Conservation (phyloP, 768 basidiomycete genomes). For the Cystofilobasidium capitatum region DNA sequence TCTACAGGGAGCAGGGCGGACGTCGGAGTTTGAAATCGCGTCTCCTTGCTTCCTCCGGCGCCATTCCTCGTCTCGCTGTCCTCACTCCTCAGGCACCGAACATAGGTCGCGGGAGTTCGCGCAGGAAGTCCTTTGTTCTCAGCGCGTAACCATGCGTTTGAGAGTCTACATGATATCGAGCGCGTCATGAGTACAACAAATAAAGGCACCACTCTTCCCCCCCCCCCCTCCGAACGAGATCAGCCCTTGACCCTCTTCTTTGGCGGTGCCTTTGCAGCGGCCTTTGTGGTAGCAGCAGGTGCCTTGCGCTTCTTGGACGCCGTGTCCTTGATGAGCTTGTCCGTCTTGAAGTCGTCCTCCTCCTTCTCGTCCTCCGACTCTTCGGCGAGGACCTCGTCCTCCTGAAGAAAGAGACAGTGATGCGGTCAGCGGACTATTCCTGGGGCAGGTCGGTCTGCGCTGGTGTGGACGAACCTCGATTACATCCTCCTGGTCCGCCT, state of each 20-base stretch:
- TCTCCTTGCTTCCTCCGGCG: too few relatives aligned
- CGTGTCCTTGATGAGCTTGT: slow-evolving; percentile 39
- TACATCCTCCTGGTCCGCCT: slow-evolving; percentile 86
- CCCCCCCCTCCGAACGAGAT: too few relatives aligned
- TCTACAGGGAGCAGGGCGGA: too few relatives aligned
- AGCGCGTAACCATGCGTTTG: too few relatives aligned
- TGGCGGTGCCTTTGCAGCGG: slow-evolving; percentile 13
- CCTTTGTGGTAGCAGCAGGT: slow-evolving; percentile 9
- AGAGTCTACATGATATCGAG: too few relatives aligned
- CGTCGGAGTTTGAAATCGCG: too few relatives aligned
- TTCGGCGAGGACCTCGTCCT: slow-evolving; percentile 40
- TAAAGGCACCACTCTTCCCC: too few relatives aligned
- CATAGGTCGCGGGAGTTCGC: too few relatives aligned
- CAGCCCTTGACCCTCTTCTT: neutral
- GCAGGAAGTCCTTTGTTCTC: too few relatives aligned
- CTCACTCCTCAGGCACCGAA: too few relatives aligned
- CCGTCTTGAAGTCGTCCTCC: slow-evolving; percentile 37
- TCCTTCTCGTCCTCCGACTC: slow-evolving; percentile 35
- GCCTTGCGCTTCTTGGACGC: slow-evolving; percentile 12
- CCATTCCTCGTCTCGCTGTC: too few relatives aligned
- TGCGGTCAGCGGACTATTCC: slow-evolving; percentile 1
- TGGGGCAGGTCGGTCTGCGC: neutral
- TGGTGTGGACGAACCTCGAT: slow-evolving; percentile 53
- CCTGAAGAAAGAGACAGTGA: slow-evolving; percentile 32
- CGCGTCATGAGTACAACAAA: too few relatives aligned